A percentile compares a stretch with the other conserved stretches of the same genome.
phyloP scores from a whole-genome alignment of 1,284 basidiomycete genomes.

The Malassezia brasiliensis region DNA sequence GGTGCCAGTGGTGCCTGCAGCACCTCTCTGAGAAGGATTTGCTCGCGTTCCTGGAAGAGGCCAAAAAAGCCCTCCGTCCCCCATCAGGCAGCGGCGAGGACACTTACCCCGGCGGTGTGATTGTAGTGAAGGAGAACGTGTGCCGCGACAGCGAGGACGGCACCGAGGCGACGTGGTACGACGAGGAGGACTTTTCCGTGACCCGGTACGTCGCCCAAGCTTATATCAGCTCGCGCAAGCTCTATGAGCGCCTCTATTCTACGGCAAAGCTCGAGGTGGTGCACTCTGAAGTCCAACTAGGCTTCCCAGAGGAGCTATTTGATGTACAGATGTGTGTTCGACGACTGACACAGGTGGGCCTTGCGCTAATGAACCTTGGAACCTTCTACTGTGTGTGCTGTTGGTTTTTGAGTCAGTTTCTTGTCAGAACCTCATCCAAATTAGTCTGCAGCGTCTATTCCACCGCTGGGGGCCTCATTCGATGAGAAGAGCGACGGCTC shows the following conservation, averaged over 20 bases:
- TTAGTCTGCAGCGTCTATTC: constrained; percentile 12
- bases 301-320: constrained; percentile 44
- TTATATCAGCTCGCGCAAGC: constrained; percentile 26
- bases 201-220: constrained; percentile 17
- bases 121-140: constrained; percentile 47
- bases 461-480: constrained; percentile 18
- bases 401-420: no score
- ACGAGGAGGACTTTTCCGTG: constrained; percentile 45
- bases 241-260: constrained; percentile 41
- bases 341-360: constrained; percentile 15
- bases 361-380: constrained; percentile 9
- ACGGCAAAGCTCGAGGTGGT: constrained; percentile 39
- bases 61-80: constrained; percentile 24
- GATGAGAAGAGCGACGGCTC: constrained; percentile 15
- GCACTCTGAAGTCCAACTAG: constrained; percentile 35
- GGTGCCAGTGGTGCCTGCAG: constrained; percentile 47
- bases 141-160: constrained; percentile 40
- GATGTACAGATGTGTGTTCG: constrained; percentile 41
- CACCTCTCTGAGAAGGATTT: constrained; percentile 44
- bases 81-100: constrained; percentile 3
- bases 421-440: constrained; percentile 12
- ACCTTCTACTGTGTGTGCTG: no score
- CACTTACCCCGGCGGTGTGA: constrained; percentile 22
- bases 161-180: constrained; percentile 39
- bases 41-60: constrained; percentile 31